Percentiles rank a stretch among this genome's conserved stretches.
These are phyloP conservation scores for Colletotrichum lupini DNA, from an alignment of 2,329 filamentous ascomycete genomes.

Conservation along the genomic window DNA sequence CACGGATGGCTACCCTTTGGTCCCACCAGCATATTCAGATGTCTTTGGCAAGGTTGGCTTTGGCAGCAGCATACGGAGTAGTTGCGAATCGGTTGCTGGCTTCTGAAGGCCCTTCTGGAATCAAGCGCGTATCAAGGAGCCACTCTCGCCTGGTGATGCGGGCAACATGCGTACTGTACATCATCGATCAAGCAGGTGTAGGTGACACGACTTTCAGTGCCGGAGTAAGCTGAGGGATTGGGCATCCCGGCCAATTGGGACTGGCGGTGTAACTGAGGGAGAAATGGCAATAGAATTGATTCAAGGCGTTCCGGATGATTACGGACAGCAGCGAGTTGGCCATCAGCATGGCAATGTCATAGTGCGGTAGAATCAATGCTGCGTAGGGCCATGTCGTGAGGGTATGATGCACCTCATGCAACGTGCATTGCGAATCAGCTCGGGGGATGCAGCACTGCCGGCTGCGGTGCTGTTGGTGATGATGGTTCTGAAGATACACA, in stretches of 20 bases:
- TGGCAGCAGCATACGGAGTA: not conserved
- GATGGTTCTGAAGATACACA: not conserved
- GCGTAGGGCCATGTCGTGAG: not conserved
- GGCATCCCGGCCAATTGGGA: not conserved
- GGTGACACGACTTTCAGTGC: not conserved
- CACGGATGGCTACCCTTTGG: too few relatives aligned
- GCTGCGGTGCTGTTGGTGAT: not conserved
- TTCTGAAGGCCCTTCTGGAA: not conserved
- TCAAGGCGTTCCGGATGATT: not conserved
- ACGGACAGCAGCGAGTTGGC: not conserved
- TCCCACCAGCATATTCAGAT: not conserved
- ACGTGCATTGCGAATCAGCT: not conserved
- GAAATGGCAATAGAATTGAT: not conserved
- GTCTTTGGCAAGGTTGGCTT: not conserved
- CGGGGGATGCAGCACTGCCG: not conserved
- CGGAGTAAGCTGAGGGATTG: not conserved
- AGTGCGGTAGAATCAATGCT: not conserved
- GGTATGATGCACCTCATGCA: not conserved
- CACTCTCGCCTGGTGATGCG: not conserved
- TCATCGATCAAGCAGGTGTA: not conserved
- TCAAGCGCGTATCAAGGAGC: not conserved
- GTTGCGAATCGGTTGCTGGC: not conserved
- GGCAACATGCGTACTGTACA: not conserved
- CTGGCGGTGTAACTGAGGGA: not conserved
- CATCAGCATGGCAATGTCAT: not conserved